Evolutionary conservation across 2,329 filamentous ascomycete species (phyloP), one percentile per base, ranked within the genome.

Genomic region (Paramyrothecium roridum): DNA sequence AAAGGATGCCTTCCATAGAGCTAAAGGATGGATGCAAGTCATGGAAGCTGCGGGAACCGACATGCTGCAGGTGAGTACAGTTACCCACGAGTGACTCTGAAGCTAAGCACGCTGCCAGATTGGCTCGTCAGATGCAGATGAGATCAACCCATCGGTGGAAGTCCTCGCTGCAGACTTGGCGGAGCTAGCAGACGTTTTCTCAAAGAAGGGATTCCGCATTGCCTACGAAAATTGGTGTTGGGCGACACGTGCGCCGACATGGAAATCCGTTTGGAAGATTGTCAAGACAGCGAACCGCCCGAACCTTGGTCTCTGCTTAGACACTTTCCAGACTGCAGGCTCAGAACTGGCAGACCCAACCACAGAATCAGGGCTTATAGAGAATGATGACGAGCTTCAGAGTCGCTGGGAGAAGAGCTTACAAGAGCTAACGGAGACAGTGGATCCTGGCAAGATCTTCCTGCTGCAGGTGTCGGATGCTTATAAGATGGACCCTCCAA

Each of bases 191-290:
- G 85, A 89, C 54, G 71, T 88, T 52, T 76, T 89, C 1, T 80
- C 80, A 0, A 67, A 76, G 21, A 78, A 82, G 49, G 77, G 78
- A 0, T 82, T 85, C 66, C 78, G 81, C 8, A 73, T 93, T 19
- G 88, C 88, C 0, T 93, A 92, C 61, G 89, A 93, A 71, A 91
- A 92, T 65, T 92, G 88, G 88, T 91, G 88, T 70, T 93, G 89
- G 89, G 85, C 85, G 0, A 90, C 88, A 0, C 81, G 85, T 50
- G 86, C 88, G 0, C 81, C 86, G 0, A 78, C 73, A 1, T 93
- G 89, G 89, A 81, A 80, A 59, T 79, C 86, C 50, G 85, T 86
- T 1, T 92, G 87, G 87, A 73, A 82, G 2, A 86, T 92, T 13
- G 86, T 90, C 3, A 65, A 80, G 58, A 76, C 76, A 48, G 86